Conservation (phyloP, 129 eudicot genomes). For the Centrapalus pauciflorus region DNA sequence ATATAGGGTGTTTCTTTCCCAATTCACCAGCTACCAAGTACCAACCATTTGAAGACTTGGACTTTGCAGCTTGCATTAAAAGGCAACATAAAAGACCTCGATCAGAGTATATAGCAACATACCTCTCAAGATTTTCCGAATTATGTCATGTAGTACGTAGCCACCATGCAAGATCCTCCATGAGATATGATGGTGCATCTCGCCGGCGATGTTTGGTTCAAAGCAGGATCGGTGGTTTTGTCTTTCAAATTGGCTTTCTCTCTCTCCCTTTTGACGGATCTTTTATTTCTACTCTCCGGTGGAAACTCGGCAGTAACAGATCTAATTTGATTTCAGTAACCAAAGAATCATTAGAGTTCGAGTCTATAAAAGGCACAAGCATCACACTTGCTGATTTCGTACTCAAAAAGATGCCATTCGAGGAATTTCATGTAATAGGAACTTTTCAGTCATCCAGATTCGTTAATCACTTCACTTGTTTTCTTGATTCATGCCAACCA, state of each 20-base stretch:
- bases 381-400: constrained; percentile 70
- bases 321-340: constrained; percentile 86
- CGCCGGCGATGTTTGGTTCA: constrained; percentile 30
- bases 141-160: constrained; percentile 53
- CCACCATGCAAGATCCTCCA: constrained; percentile 57
- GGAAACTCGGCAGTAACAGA: constrained; percentile 78
- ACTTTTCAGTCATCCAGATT: constrained; percentile 79
- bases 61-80: no score
- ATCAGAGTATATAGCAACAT: no score
- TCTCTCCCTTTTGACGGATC: constrained; percentile 38
- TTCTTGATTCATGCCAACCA: constrained; percentile 98
- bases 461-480: constrained; percentile 72
- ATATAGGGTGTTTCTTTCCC: no score
- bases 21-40: constrained; percentile 8
- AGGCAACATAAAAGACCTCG: no score
- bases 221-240: constrained; percentile 30
- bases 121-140: constrained; percentile 9
- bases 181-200: constrained; percentile 50
- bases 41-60: not conserved
- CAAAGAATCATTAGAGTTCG: constrained; percentile 64
- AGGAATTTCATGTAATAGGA: constrained; percentile 63
- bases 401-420: constrained; percentile 93
- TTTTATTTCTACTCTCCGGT: constrained; percentile 29
- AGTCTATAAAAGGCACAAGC: constrained; percentile 74
- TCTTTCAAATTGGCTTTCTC: constrained; percentile 47